Evolutionary conservation across 1,284 basidiomycete genomes (phyloP), one percentile per base, ranked within the genome.

Genomic region (Kalmanozyma brasiliensis): DNA sequence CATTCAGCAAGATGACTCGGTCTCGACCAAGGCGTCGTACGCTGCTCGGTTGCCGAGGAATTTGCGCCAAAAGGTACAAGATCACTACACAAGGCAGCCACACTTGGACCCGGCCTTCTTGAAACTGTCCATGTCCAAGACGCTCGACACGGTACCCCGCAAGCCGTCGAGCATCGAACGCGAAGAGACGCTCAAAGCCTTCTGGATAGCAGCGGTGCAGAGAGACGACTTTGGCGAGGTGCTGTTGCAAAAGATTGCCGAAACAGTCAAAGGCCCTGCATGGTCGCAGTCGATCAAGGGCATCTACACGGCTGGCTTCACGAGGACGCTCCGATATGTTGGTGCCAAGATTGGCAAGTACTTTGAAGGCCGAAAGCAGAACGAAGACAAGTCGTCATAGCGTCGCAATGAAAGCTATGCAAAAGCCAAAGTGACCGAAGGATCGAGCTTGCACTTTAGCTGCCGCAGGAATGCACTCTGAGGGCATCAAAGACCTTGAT

Each of bases 281-380:
- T 71, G 71, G 66, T 59, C 57, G 0, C 80, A 82, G 49, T 79
- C 76, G 17, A 40, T 82, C 46, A 82, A 82, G 47, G 80, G 80
- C 9, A 48, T 82, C 32, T 80, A 78, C 45, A 82, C 80, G 8
- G 80, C 80, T 2, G 80, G 80, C 8, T 51, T 82, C 8, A 65
- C 60, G 2, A 59, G 74, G 19, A 77, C 76, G n/a, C 26, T 71
- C 19, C 64, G 64, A 29, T 82, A 82, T 40, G 56, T 81, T 14
- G 49, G 42, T n/a, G 77, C 78, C 16, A 82, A 82, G 60, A 47
- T 79, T 36, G 62, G 73, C 23, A 82, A 82, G 70, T 73, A 68
- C 49, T 73, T 69, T 48, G 70, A 73, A 19, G 70, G 70, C 34
- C 56, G 47, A 42, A 71, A 62, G 41, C 30, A 73, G 30, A 38